These are phyloP conservation scores for Gossypium gossypioides DNA, from an alignment of 441 rosid genomes.

Conservation along the genomic window DNA sequence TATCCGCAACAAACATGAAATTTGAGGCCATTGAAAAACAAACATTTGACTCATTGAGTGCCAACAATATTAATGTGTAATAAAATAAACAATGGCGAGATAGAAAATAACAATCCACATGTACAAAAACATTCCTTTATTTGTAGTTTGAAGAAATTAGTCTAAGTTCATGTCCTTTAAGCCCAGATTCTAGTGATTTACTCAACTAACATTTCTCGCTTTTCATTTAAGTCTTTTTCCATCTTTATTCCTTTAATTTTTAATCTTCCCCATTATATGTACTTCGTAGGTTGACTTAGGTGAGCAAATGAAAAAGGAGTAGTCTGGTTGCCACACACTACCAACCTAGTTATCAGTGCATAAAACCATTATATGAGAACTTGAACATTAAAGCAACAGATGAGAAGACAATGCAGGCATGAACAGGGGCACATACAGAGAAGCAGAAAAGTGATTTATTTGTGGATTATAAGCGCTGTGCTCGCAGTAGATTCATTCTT, in stretches of 20 bases:
- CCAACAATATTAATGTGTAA: background rate
- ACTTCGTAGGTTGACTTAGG: background rate
- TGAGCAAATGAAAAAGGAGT: background rate
- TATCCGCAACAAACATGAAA: background rate
- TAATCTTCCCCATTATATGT: background rate
- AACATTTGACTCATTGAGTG: constrained; percentile 1
- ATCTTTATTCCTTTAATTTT: background rate
- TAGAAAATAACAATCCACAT: background rate
- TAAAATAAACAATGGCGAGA: background rate
- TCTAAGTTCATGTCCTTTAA: background rate
- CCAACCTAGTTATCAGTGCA: background rate
- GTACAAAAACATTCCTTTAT: background rate
- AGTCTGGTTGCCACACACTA: background rate
- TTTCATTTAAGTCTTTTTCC: background rate
- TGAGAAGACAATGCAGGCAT: background rate
- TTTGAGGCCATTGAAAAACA: background rate
- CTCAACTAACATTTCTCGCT: background rate
- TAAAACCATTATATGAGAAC: background rate
- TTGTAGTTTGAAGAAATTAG: background rate
- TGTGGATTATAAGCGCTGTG: background rate
- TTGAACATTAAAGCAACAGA: constrained; percentile 1
- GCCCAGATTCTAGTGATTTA: background rate
- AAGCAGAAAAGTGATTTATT: background rate
- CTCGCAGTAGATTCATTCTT: background rate
- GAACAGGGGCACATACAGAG: background rate